Conservation (phyloP, 2,329 filamentous ascomycete genomes). For the Talaromyces piceae region DNA sequence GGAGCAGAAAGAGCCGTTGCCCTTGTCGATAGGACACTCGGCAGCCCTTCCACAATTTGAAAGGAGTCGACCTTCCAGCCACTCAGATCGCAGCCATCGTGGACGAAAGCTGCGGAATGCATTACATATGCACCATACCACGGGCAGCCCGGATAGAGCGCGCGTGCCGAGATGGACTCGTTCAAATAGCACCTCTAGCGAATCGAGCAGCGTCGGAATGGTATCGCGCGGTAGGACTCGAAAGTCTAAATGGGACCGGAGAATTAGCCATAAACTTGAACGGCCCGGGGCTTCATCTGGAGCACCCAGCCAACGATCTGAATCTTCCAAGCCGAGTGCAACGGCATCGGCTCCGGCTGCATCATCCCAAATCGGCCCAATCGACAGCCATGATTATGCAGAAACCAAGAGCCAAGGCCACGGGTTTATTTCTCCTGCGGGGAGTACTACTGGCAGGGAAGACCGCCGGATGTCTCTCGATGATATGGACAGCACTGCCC, state of each 20-base stretch:
- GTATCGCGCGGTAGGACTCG: slow-evolving; percentile 12
- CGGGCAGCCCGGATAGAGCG: slow-evolving; percentile 41
- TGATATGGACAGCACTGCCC: slow-evolving; percentile 36
- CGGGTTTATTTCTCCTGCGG: slow-evolving; percentile 42
- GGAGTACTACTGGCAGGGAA: slow-evolving; percentile 31
- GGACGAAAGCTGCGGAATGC: slow-evolving; percentile 55
- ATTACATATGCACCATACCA: slow-evolving; percentile 49
- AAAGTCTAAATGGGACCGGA: slow-evolving; percentile 9
- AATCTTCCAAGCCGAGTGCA: slow-evolving; percentile 5
- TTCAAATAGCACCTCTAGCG: slow-evolving; percentile 49
- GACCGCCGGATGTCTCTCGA: slow-evolving; percentile 32
- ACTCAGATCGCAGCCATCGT: slow-evolving; percentile 49
- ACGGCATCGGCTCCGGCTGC: neutral
- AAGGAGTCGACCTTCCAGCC: slow-evolving; percentile 31
- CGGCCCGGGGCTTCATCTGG: slow-evolving; percentile 7
- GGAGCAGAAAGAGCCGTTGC: neutral
- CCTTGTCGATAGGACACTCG: slow-evolving; percentile 12
- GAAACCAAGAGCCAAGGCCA: slow-evolving; percentile 26
- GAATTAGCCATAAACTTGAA: slow-evolving; percentile 7
- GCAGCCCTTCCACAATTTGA: slow-evolving; percentile 36
- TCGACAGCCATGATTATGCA: slow-evolving; percentile 49
- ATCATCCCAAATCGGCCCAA: neutral
- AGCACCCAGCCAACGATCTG: slow-evolving; percentile 5
- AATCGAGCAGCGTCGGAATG: slow-evolving; percentile 42
- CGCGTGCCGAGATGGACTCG: slow-evolving; percentile 48